A percentile compares a stretch with the other conserved stretches of the same genome.
These are phyloP conservation scores for Cystoisospora suis DNA, from an alignment of 169 alveolate species.

Conservation along the genomic window DNA sequence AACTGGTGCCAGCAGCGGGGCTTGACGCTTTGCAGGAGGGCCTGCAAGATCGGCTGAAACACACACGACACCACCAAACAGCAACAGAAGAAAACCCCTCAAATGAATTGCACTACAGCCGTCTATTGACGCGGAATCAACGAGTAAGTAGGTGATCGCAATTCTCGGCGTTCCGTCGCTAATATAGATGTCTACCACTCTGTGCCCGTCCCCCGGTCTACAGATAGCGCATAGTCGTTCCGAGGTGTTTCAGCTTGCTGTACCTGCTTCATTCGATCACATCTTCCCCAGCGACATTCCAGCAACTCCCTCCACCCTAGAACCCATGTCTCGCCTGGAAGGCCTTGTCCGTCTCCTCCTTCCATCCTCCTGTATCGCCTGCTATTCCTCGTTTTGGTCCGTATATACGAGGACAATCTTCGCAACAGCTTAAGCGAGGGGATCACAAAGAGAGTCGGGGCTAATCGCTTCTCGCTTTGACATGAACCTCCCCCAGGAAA, in stretches of 20 bases:
- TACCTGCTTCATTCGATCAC: neutral
- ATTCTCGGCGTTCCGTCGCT: too few relatives aligned
- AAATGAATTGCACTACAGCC: too few relatives aligned
- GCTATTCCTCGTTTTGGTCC: neutral
- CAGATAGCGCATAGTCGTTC: too few relatives aligned
- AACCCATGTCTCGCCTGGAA: neutral
- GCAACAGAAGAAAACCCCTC: too few relatives aligned
- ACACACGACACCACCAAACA: neutral
- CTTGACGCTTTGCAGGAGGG: constrained; percentile 1
- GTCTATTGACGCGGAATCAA: too few relatives aligned
- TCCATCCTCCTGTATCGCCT: neutral
- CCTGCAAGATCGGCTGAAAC: neutral
- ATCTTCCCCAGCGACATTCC: neutral
- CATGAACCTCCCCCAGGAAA: too few relatives aligned
- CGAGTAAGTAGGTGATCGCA: too few relatives aligned
- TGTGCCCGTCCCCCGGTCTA: too few relatives aligned
- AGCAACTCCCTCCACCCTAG: constrained; percentile 21
- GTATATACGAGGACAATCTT: neutral
- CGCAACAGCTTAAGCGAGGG: neutral
- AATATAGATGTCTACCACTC: too few relatives aligned
- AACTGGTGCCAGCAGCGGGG: constrained; percentile 14
- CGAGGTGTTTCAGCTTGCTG: too few relatives aligned
- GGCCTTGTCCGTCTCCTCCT: neutral
- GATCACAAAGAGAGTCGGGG: neutral
- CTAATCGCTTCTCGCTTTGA: too few relatives aligned